These are phyloP conservation scores for Leccinum pachyderme DNA, from an alignment of 1,284 basidiomycete genomes.

Conservation along the genomic window DNA sequence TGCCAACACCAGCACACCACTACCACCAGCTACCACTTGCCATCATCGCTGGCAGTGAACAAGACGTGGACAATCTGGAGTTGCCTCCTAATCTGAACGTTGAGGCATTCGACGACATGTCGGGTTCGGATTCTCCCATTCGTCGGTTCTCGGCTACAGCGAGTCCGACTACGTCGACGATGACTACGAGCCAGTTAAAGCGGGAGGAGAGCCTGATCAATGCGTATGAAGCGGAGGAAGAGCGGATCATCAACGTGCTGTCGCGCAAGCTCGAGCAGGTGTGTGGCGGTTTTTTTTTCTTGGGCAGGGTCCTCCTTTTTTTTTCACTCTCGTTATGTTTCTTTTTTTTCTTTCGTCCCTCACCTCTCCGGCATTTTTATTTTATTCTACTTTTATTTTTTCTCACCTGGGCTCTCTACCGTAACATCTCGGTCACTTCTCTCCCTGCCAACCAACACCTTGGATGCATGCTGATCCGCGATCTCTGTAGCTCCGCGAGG, in stretches of 20 bases:
- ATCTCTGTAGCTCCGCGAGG: conserved; percentile 60
- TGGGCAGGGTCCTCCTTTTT: background rate
- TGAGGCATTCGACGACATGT: conserved; percentile 40
- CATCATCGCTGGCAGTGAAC: background rate
- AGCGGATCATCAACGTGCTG: conserved; percentile 77
- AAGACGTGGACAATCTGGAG: background rate
- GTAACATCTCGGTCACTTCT: background rate
- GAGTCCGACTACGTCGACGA: conserved; percentile 38
- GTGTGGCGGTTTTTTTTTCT: background rate
- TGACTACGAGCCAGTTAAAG: conserved; percentile 40
- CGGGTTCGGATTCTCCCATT: conserved; percentile 49
- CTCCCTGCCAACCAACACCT: no score
- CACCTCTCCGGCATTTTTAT: background rate
- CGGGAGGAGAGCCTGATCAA: conserved; percentile 75
- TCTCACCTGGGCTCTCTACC: background rate
- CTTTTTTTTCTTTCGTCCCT: no score
- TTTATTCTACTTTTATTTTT: background rate
- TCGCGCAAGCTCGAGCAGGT: conserved; percentile 80
- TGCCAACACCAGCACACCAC: background rate
- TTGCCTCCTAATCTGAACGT: background rate
- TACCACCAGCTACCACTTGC: background rate
- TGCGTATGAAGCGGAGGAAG: conserved; percentile 84
- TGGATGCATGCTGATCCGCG: background rate
- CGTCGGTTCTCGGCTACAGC: conserved; percentile 50
- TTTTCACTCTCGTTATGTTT: no score